Evolutionary conservation across 2,329 filamentous ascomycete genomes (phyloP).

Genomic region (Elsinoe australis): DNA sequence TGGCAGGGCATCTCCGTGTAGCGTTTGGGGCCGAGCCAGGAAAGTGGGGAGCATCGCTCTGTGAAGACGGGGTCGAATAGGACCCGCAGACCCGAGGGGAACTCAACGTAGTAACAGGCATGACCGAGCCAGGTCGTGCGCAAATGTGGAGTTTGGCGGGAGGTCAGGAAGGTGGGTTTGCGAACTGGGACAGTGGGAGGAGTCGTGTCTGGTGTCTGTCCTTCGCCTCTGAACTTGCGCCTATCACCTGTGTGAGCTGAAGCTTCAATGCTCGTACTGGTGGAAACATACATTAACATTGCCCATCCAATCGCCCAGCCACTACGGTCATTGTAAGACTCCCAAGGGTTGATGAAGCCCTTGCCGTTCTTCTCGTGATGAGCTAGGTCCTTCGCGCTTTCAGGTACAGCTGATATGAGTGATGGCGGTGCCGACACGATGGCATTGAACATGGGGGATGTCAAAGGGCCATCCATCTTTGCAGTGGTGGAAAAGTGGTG

Average conservation of each 20-base stretch:
- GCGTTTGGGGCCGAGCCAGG: constrained; percentile 62
- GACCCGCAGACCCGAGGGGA: constrained; percentile 74
- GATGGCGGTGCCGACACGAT: constrained; percentile 35
- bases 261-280: not conserved
- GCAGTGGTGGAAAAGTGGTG: constrained; percentile 13
- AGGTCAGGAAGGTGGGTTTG: constrained; percentile 58
- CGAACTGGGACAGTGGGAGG: constrained; percentile 59
- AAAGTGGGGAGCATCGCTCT: constrained; percentile 72
- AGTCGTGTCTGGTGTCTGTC: constrained; percentile 53
- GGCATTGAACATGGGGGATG: constrained; percentile 35
- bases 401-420: constrained; percentile 34
- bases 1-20: constrained; percentile 65
- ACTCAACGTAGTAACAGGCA: constrained; percentile 89
- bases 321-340: constrained; percentile 40
- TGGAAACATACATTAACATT: constrained; percentile 39
- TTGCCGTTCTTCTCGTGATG: constrained; percentile 49
- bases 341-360: constrained; percentile 52
- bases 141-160: constrained; percentile 52
- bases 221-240: constrained; percentile 44
- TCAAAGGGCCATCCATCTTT: constrained; percentile 27
- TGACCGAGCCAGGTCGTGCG: constrained; percentile 93
- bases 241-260: constrained; percentile 23
- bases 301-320: constrained; percentile 30
- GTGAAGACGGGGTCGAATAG: constrained; percentile 93
- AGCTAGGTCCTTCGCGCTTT: constrained; percentile 38